Evolutionary conservation across 1,284 basidiomycete genomes (phyloP), one percentile per base, ranked within the genome.

Genomic region (Tilletia setariae): DNA sequence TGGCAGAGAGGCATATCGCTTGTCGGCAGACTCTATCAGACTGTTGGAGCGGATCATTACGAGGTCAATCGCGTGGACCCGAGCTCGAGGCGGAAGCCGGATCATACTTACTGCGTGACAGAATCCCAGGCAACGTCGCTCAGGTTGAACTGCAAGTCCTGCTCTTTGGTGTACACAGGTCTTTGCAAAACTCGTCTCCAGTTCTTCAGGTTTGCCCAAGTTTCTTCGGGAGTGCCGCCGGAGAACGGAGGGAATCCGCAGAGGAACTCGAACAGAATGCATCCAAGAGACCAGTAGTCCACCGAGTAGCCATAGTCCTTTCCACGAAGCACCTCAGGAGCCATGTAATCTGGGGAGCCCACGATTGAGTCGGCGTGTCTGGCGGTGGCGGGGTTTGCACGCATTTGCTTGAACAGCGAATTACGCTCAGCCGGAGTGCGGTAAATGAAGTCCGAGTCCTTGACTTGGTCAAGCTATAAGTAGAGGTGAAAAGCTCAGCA

Each of bases 201-300:
- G 83, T 97, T 98, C 85, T 98, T 98, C 76, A 99, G 85, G 83
- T 98, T 98, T 23, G 93, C 93, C 94, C 96, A 99, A 0, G 96
- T 99, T 84, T 99, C 96, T 78, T 99, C 95, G 0, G 94, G 91
- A 0, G 91, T 93, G 53, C 90, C 89, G 15, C 96, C 96, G 65
- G 92, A 95, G 85, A 98, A 99, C 0, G 96, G 96, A 11, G 96
- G 96, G 85, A 97, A 98, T 67, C 84, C 84, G 68, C 84, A 86
- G n/a, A 97, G 86, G 84, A 97, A 97, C 84, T 98, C 79, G 85
- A 98, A 99, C 32, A 99, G 85, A 78, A 99, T 98, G 83, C 96
- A 98, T 11, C 96, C 96, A 2, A 99, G 87, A 3, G 93, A 95
- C 96, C 96, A 99, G 81, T 93, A 98, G 84, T 98, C 96, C 67